phyloP scores from a whole-genome alignment of 1,284 basidiomycete genomes.

The Ceratobasidium papillatum region DNA sequence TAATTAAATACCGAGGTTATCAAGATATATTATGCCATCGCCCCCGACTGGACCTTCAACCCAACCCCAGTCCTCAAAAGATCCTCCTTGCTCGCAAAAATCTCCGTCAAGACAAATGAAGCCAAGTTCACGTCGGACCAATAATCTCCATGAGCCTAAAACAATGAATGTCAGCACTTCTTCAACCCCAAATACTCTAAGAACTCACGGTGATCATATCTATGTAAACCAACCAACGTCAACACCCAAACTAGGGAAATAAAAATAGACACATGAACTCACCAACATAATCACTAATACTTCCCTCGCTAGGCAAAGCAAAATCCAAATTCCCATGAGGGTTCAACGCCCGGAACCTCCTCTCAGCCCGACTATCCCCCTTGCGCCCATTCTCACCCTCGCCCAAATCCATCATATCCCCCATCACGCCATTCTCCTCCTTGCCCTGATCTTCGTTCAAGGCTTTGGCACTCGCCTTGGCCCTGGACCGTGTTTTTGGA shows the following conservation, averaged over 20 bases:
- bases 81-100: constrained; percentile 50
- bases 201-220: constrained; percentile 50
- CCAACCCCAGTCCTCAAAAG: constrained; percentile 49
- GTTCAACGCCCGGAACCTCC: constrained; percentile 51
- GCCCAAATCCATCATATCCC: constrained; percentile 46
- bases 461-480: constrained; percentile 9
- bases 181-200: neutral
- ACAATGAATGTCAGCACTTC: neutral
- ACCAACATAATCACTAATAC: constrained; percentile 50
- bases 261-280: constrained; percentile 21
- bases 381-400: constrained; percentile 43
- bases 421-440: constrained; percentile 14
- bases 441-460: constrained; percentile 8
- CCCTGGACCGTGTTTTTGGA: neutral
- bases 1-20: neutral
- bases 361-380: constrained; percentile 48
- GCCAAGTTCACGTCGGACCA: constrained; percentile 50
- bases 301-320: constrained; percentile 49
- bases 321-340: constrained; percentile 51
- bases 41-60: neutral
- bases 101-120: constrained; percentile 50
- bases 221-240: constrained; percentile 1
- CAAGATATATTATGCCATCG: neutral
- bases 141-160: constrained; percentile 50
- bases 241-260: neutral